Base-by-base conservation (phyloP, 2,329 filamentous ascomycete species). In the Colletotrichum higginsianum region DNA sequence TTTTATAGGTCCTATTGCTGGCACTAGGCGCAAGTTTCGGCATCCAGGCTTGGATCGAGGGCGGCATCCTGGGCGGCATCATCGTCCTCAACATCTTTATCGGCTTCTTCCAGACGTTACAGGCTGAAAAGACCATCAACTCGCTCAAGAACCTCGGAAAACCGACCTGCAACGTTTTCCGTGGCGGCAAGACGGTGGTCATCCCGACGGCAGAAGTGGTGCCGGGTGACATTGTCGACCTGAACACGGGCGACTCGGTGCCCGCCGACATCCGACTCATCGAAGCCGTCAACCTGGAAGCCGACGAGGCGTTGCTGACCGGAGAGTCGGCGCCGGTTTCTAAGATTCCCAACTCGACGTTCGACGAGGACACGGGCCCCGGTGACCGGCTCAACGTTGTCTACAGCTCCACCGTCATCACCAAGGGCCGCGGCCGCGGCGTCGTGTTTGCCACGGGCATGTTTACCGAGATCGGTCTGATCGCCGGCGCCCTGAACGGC, bases 261-360 rank as follows among this genome's bases (percentile, higher is more conserved):
- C 89, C 89, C 26, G 89, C 89, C 4, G 90, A 91, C 75, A 79
- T 91, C 8, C 84, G 88, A 61, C 76, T 87, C 2, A 75, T 90
- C 47, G 87, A 91, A 73, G 86, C 85, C 30, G 87, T 92, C 82
- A 93, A 93, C 79, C 86, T 91, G 52, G 90, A 91, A 75, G 92
- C 90, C 73, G 91, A 94, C 72, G 90, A 92, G 78, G 89, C 89
- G 1, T 84, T 91, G 23, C 84, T 92, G 15, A 92, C 90, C 2
- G 90, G 90, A 60, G 90, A 92, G 78, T 91, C 90, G 9, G 82
- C 91, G 0, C 89, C 90, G 21, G 87, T 90, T 2, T 84, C 83
- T 78, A 88, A 92, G 81, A 82, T 87, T 75, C 77, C 84, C 8
- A 78, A 82, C 30, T 78, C 79, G 26, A 84, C 84, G 35, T 85